These are phyloP conservation scores for Fomitopsis pulvina DNA, from an alignment of 768 basidiomycete species.

Conservation along the genomic window DNA sequence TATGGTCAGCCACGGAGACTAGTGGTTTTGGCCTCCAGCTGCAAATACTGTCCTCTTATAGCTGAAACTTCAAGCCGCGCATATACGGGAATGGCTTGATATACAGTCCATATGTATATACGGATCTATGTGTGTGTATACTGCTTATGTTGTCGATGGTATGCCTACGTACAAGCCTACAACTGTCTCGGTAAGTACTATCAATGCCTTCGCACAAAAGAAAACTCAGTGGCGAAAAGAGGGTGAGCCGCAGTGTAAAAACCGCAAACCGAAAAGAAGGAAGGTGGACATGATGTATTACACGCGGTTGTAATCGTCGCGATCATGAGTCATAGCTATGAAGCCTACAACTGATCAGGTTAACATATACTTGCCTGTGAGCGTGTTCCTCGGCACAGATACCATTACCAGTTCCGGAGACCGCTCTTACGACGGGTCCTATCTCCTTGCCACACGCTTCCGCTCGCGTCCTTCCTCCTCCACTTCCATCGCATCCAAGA, in stretches of 20 bases:
- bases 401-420: neutral
- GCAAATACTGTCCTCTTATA: too few species aligned
- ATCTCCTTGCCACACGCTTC: slow-evolving; percentile 67
- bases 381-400: neutral
- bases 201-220: neutral
- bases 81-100: too few species aligned
- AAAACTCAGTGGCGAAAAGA: neutral
- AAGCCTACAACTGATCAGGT: too few species aligned
- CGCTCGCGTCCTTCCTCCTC: slow-evolving; percentile 72
- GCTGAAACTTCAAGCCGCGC: too few species aligned
- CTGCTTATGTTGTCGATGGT: neutral
- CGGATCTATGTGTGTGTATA: neutral
- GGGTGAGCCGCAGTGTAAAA: neutral
- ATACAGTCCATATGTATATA: too few species aligned
- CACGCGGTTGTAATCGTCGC: too few species aligned
- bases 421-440: neutral
- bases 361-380: neutral
- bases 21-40: too few species aligned
- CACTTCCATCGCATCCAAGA: slow-evolving; percentile 56
- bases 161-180: neutral
- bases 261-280: too few species aligned
- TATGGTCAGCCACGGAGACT: too few species aligned
- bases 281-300: too few species aligned
- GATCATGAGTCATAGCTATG: too few species aligned
- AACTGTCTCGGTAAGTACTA: neutral